Conservation (phyloP, 208 protist species). For the Novymonas esmeraldas region DNA sequence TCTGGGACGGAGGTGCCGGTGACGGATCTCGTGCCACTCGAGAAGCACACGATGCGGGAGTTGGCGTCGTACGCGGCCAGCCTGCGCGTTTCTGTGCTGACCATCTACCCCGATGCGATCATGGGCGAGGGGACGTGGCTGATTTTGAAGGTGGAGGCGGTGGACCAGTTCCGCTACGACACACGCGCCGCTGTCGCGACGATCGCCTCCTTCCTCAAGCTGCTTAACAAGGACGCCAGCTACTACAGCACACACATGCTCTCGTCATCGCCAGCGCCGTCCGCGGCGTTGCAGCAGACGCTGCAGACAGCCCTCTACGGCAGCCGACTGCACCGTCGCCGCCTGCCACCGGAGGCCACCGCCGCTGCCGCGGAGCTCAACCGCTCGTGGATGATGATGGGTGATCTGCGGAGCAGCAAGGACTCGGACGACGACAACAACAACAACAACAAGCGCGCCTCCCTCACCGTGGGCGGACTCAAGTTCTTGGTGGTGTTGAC, state of each 20-base stretch:
- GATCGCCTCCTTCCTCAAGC: slow-evolving; percentile 17
- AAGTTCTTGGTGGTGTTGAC: slow-evolving; percentile 7
- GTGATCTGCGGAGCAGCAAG: background rate
- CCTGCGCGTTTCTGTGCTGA: background rate
- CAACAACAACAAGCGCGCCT: background rate
- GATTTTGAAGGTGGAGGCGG: slow-evolving; percentile 12
- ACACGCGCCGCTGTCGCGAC: slow-evolving; percentile 9
- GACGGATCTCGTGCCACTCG: background rate
- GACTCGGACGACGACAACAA: background rate
- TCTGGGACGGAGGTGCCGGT: background rate
- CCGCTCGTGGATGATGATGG: background rate
- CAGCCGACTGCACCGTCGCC: too few species aligned
- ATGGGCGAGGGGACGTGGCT: slow-evolving; percentile 10
- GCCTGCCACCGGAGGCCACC: background rate
- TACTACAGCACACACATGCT: background rate
- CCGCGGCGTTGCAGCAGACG: background rate
- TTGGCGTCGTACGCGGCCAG: background rate
- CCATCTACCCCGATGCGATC: slow-evolving; percentile 11
- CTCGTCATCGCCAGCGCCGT: background rate
- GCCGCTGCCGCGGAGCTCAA: background rate
- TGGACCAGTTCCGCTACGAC: slow-evolving; percentile 33
- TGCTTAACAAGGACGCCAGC: slow-evolving; percentile 1
- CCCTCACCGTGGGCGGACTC: slow-evolving; percentile 1
- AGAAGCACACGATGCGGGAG: background rate
- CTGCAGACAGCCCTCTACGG: background rate